phyloP scores from a whole-genome alignment of 1,284 basidiomycete genomes.

The Fomitiporia mediterranea region DNA sequence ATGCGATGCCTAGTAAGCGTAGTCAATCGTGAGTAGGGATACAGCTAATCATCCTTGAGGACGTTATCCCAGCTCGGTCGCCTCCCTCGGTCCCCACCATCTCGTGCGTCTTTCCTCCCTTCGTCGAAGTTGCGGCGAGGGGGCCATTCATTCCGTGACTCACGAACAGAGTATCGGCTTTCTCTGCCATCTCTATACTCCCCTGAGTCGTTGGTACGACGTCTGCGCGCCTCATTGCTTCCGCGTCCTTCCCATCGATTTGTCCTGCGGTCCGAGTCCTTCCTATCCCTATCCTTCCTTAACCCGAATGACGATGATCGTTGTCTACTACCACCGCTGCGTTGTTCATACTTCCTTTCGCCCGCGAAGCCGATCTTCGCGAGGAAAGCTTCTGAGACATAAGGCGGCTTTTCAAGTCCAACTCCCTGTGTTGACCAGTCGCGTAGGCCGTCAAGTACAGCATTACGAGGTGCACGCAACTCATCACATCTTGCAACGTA shows the following conservation, averaged over 20 bases:
- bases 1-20: too few relatives aligned
- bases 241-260: constrained; percentile 8
- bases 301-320: not conserved
- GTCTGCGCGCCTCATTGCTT: not conserved
- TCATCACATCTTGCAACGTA: constrained; percentile 56
- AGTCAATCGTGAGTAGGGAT: too few relatives aligned
- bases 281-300: not conserved
- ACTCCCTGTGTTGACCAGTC: constrained; percentile 58
- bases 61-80: too few relatives aligned
- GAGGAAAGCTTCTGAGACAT: constrained; percentile 46
- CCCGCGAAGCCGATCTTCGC: constrained; percentile 30
- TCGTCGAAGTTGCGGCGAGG: too few relatives aligned
- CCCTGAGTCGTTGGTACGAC: not conserved
- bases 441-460: constrained; percentile 59
- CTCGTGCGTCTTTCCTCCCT: too few relatives aligned
- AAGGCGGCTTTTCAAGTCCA: constrained; percentile 47
- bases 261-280: not conserved
- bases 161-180: too few relatives aligned
- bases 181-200: not conserved
- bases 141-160: too few relatives aligned
- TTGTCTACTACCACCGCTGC: not conserved
- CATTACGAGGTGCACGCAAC: constrained; percentile 43
- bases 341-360: not conserved
- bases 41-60: too few relatives aligned
- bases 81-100: too few relatives aligned